Evolutionary conservation across 2,329 filamentous ascomycete species (phyloP), one percentile per base, ranked within the genome.

Genomic region (Fusarium sambucinum): DNA sequence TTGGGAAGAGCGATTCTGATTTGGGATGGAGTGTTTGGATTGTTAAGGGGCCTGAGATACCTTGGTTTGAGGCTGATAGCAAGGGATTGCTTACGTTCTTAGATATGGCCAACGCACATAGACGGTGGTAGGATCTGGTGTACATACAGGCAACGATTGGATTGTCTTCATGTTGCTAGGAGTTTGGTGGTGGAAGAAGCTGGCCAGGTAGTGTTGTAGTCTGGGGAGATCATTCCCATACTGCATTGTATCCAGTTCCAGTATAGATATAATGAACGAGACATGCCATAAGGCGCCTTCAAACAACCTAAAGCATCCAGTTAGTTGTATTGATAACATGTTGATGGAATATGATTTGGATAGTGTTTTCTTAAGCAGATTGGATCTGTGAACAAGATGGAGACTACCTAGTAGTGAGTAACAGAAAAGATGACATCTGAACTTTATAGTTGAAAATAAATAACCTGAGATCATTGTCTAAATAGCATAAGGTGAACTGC

Each of bases 1-100:
- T 54, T 42, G 58, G 62, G 53, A 46, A 59, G 66, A 70, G 66
- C 66, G 66, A 59, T 69, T 67, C 59, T 63, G 66, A 69, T 70
- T 70, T 70, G 58, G 54, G 51, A 66, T 58, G 51, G 66, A 69
- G 66, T 54, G 53, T 38, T 55, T 45, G 56, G 61, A 40, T 47
- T 68, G 29, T 45, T 50, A 48, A 45, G 63, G 52, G 35, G 17
- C 47, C 23, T 41, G 40, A 52, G 37, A 55, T 65, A 63, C 66
- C 54, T 57, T 42, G 35, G 33, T 29, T 53, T 47, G 40, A 66
- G 33, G 54, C 52, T 32, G 46, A 67, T 46, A 59, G 55, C 48
- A 65, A 46, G 62, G 63, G 41, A 52, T 41, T 61, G 46, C 37
- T 37, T 30, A 48, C 48, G 57, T 67, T 53, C 46, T 69, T 69